Evolutionary conservation across 116 monocot species (phyloP), one percentile per base, ranked within the genome.

Genomic region (Posidonia oceanica): DNA sequence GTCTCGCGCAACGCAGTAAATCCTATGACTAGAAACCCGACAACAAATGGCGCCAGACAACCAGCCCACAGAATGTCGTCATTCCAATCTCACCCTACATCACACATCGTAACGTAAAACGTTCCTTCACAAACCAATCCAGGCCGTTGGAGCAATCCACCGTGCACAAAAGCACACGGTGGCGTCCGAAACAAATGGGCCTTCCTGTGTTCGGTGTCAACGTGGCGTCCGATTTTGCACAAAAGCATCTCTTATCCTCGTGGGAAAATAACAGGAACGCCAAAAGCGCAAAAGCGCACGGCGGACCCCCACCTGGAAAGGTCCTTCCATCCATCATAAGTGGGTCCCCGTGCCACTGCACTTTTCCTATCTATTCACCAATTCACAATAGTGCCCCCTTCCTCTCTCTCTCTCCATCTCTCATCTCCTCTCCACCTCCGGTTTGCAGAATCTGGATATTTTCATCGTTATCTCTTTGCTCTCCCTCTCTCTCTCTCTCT

Each of bases 211-310:
- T 20, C 18, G 17, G 21, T 21, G 20, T 21, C 17, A 16, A 58
- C 58, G 58, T 58, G 58, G 58, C 58, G 10, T 7, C 18, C 15
- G 58, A 58, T 58, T 58, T 21, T 7, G 58, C 17, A 58, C 20
- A 58, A 3, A 58, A 20, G 18, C 58, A 21, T 58, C 63, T 36
- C 73, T 54, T 23, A 62, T 17, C 5, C 1, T 5, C 29, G 21
- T 2, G 15, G 36, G 0, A 11, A 52, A 74, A 55, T 40, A 56
- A 74, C 56, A n/a, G 4, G 36, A 74, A 64, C 52, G 53, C 56
- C 61, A 56, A 74, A 74, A 73, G 73, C 39, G 53, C 52, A 56
- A 63, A 64, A 73, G 73, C 39, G 22, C 64, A 64, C 42, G 22
- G 70, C 1, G 59, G 70, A 58, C 1, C 70, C 69, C 69, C 16